Evolutionary conservation across 2,329 filamentous ascomycete species (phyloP).

Genomic region (Cordyceps farinosa): DNA sequence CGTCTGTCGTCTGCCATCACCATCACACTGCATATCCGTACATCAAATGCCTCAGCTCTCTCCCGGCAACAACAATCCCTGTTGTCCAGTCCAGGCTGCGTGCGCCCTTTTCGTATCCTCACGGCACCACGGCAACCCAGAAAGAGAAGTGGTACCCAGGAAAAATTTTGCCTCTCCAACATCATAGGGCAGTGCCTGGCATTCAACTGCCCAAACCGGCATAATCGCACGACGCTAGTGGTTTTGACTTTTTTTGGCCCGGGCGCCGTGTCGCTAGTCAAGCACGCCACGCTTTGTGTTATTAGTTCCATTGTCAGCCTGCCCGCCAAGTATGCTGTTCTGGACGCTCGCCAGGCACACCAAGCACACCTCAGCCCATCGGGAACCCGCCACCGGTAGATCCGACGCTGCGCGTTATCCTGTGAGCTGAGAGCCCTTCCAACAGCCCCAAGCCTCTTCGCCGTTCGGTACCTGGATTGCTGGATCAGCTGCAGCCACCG

Average conservation of each 20-base stretch:
- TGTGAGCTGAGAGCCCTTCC: slow-evolving; percentile 1
- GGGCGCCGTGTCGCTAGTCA: neutral
- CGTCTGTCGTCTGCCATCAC: neutral
- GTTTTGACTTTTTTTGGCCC: neutral
- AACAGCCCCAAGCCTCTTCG: neutral
- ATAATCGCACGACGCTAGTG: slow-evolving; percentile 4
- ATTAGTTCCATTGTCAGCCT: neutral
- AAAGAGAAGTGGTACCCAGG: neutral
- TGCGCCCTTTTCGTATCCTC: neutral
- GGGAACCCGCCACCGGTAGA: slow-evolving; percentile 5
- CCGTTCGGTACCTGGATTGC: neutral
- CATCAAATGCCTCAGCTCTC: slow-evolving; percentile 8
- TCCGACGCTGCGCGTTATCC: slow-evolving; percentile 1
- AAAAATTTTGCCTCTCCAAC: neutral
- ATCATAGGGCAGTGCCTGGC: neutral
- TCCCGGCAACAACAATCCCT: neutral
- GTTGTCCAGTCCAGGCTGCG: neutral
- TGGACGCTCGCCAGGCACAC: neutral
- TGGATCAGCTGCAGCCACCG: neutral
- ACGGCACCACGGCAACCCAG: slow-evolving; percentile 4
- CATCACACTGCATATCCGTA: slow-evolving; percentile 1
- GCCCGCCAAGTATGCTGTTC: neutral
- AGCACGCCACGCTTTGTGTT: neutral
- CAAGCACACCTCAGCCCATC: slow-evolving; percentile 2
- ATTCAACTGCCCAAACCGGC: neutral